These are phyloP conservation scores for Ceratocystis lukuohia DNA, from an alignment of 2,329 filamentous ascomycete genomes.

Conservation along the genomic window DNA sequence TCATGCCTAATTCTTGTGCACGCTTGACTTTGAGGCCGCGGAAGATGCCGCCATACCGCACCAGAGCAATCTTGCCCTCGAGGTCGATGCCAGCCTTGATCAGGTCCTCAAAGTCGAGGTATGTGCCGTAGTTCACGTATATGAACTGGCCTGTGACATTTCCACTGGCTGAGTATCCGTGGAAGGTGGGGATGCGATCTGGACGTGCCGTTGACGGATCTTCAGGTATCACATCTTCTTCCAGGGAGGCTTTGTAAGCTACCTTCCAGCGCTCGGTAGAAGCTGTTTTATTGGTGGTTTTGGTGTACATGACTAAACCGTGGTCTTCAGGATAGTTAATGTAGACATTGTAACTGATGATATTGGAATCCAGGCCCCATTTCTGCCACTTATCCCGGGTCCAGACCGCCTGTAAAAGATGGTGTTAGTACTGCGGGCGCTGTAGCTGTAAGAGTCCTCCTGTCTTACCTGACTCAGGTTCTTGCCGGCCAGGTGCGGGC, in stretches of 20 bases:
- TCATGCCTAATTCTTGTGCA: conserved; percentile 78
- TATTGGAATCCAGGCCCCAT: conserved; percentile 51
- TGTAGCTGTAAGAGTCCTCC: background rate
- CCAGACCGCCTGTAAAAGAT: conserved; percentile 48
- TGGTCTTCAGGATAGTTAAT: conserved; percentile 66
- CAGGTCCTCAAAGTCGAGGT: conserved; percentile 72
- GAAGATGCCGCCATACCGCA: conserved; percentile 76
- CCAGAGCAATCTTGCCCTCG: conserved; percentile 73
- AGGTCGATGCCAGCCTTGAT: conserved; percentile 60
- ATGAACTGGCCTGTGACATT: conserved; percentile 82
- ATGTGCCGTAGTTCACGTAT: conserved; percentile 85
- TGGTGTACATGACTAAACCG: conserved; percentile 51
- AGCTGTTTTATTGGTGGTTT: conserved; percentile 25
- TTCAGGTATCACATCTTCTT: conserved; percentile 72
- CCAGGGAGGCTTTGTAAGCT: conserved; percentile 64
- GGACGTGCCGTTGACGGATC: conserved; percentile 63
- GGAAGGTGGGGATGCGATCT: conserved; percentile 74
- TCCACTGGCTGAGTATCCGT: conserved; percentile 84
- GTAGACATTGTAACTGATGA: conserved; percentile 62
- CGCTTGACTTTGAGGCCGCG: conserved; percentile 85
- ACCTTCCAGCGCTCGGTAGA: conserved; percentile 40
- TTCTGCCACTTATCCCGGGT: conserved; percentile 60
- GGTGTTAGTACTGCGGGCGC: background rate
- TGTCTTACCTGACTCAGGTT: conserved; percentile 53
- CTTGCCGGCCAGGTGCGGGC: conserved; percentile 62